Percentiles rank a stretch among this genome's conserved stretches.
Conservation (phyloP, 192 early-diverging fungal species). For the Entomortierella lignicola region DNA sequence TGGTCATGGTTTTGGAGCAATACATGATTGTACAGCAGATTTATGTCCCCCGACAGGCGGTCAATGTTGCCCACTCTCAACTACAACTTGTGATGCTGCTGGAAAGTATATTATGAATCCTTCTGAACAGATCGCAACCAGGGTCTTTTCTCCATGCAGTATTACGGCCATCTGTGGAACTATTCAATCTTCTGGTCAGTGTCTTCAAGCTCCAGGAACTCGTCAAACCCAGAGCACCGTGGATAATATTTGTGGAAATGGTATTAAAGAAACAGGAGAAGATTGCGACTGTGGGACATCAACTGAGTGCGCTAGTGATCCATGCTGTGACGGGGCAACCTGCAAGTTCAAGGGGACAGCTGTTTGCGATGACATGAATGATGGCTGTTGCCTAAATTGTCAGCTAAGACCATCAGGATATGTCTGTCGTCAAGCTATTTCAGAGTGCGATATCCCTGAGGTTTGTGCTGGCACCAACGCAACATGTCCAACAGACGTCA, state of each 20-base stretch:
- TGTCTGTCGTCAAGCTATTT: constrained; percentile 79
- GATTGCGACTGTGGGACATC: constrained; percentile 90
- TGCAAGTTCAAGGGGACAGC: constrained; percentile 86
- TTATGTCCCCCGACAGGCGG: constrained; percentile 65
- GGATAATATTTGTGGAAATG: constrained; percentile 92
- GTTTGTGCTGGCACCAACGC: constrained; percentile 78
- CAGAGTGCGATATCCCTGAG: constrained; percentile 85
- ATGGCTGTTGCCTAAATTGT: constrained; percentile 86
- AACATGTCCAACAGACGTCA: constrained; percentile 77
- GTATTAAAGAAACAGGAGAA: constrained; percentile 87
- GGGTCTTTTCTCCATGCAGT: constrained; percentile 69
- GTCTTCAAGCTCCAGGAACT: constrained; percentile 44
- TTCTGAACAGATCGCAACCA: constrained; percentile 68
- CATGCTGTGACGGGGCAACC: constrained; percentile 85
- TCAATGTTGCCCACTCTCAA: constrained; percentile 79
- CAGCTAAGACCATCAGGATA: constrained; percentile 64
- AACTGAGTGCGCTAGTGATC: constrained; percentile 74
- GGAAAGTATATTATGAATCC: constrained; percentile 83
- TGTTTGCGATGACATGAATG: constrained; percentile 84
- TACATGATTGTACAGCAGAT: constrained; percentile 83
- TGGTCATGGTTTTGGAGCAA: constrained; percentile 90
- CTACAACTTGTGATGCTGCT: constrained; percentile 71
- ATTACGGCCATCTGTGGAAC: constrained; percentile 47
- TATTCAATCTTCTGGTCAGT: constrained; percentile 39
- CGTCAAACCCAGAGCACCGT: constrained; percentile 29